A percentile compares a stretch with the other conserved stretches of the same genome.
Evolutionary conservation across 202 grass and related monocot species (phyloP).

Genomic region (Schoenoplectus triqueter): DNA sequence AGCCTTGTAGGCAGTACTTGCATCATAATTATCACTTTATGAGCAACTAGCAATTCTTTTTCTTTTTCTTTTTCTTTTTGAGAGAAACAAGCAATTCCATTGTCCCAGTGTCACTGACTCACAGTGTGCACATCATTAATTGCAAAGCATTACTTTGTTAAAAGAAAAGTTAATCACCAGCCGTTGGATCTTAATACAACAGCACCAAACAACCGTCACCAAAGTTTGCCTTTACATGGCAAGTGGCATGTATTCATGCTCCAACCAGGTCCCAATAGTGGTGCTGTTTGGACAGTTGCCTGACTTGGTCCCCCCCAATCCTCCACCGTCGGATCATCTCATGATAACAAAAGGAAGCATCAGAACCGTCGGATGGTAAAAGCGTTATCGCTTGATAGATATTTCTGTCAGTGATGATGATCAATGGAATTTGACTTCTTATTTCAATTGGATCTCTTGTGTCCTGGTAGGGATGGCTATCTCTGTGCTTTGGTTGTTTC

Average conservation of each 20-base stretch:
- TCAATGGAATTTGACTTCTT: conserved; percentile 30
- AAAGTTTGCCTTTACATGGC: conserved; percentile 15
- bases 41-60: neutral
- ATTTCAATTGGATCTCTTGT: neutral
- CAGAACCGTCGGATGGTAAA: conserved; percentile 22
- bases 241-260: conserved; percentile 30
- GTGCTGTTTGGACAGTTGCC: conserved; percentile 34
- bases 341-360: conserved; percentile 8
- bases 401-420: conserved; percentile 36
- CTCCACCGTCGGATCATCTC: conserved; percentile 32
- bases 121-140: neutral
- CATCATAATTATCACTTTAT: neutral
- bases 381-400: conserved; percentile 21
- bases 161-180: neutral
- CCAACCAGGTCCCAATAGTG: conserved; percentile 18
- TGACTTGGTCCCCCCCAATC: conserved; percentile 25
- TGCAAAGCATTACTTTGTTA: neutral
- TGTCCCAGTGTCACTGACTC: neutral
- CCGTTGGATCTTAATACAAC: conserved; percentile 25
- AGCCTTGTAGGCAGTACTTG: too few relatives aligned
- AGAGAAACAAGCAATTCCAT: neutral
- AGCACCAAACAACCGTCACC: neutral
- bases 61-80: too few relatives aligned
- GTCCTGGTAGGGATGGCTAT: neutral
- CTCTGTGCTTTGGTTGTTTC: neutral